These are phyloP conservation scores for Trichoderma citrinoviride DNA, from an alignment of 2,329 filamentous ascomycete species.

Conservation along the genomic window DNA sequence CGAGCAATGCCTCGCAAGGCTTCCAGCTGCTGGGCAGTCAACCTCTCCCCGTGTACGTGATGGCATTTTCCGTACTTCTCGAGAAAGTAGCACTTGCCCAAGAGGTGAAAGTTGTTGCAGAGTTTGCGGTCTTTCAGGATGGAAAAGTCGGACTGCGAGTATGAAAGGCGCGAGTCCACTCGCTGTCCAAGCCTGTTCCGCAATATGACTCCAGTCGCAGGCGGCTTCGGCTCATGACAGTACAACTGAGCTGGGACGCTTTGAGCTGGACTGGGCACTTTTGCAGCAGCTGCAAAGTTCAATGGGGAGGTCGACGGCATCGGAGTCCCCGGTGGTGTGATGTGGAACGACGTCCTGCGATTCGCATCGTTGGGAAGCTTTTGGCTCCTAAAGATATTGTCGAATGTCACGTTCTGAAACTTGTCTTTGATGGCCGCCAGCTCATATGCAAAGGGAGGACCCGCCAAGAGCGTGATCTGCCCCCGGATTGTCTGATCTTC, in stretches of 20 bases:
- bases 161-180: slow-evolving; percentile 30
- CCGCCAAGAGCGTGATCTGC: slow-evolving; percentile 40
- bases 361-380: slow-evolving; percentile 26
- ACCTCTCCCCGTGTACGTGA: slow-evolving; percentile 29
- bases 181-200: slow-evolving; percentile 31
- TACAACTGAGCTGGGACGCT: background rate
- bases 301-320: slow-evolving; percentile 6
- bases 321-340: slow-evolving; percentile 25
- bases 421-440: slow-evolving; percentile 33
- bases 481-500: slow-evolving; percentile 28
- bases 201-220: slow-evolving; percentile 2
- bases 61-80: slow-evolving; percentile 25
- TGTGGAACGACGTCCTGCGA: slow-evolving; percentile 25
- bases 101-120: slow-evolving; percentile 36
- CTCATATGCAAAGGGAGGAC: slow-evolving; percentile 39
- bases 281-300: slow-evolving; percentile 25
- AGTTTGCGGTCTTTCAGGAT: slow-evolving; percentile 32
- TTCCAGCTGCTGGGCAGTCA: slow-evolving; percentile 26
- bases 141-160: slow-evolving; percentile 25
- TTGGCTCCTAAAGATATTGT: slow-evolving; percentile 29
- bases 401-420: slow-evolving; percentile 30
- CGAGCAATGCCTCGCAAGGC: slow-evolving; percentile 35
- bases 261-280: background rate
- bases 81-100: slow-evolving; percentile 27
- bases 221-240: background rate